Base-by-base conservation (phyloP, 495 filamentous ascomycete species). In the Echria macrotheca region DNA sequence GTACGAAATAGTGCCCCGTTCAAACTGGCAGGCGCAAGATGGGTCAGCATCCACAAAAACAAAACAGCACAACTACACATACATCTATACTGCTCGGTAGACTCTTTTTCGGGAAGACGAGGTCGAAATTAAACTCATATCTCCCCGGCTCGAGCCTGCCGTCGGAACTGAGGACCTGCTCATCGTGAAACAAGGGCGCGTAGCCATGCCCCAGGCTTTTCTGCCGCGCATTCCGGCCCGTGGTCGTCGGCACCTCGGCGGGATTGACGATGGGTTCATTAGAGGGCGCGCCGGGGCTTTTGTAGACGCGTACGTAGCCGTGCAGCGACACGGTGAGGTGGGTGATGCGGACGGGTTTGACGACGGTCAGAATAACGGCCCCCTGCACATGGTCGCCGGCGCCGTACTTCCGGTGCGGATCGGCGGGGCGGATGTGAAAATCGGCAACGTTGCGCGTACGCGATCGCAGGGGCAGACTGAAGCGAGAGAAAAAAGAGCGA, bases 81-180 rank as follows among this genome's bases (percentile, higher is more conserved):
- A 96, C 91, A 69, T 93, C 90, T 58, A 98, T 88, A 66, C 91
- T 95, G 66, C 86, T 95, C 14, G 93, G 93, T 38, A 97, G 72
- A 7, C 82, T 78, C 55, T 85, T 82, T n/a, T 77, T 71, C 9
- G 94, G 89, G 41, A 80, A 78, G 25, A 84, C 73, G 60, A 96
- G 77, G 61, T 95, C 88, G 50, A 96, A 98, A 38, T 87, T 82
- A 66, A 98, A 98, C 58, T 93, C 86, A 61, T 95, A 98, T 41
- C 86, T 75, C 10, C 89, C 87, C 43, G 86, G 78, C 46, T 89
- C 86, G 22, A 97, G 74, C 55, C 86, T 80, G 4, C 93, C 91
- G 48, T 96, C 91, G 18, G 90, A 91, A 60, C 90, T 96, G 29
- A 97, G 75, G 12, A 91, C 83, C 48, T 85, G 74, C 62, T 98